A percentile compares a stretch with the other conserved stretches of the same genome.
phyloP scores from a whole-genome alignment of 352 stramenopile species.

The Phytophthora boehmeriae region DNA sequence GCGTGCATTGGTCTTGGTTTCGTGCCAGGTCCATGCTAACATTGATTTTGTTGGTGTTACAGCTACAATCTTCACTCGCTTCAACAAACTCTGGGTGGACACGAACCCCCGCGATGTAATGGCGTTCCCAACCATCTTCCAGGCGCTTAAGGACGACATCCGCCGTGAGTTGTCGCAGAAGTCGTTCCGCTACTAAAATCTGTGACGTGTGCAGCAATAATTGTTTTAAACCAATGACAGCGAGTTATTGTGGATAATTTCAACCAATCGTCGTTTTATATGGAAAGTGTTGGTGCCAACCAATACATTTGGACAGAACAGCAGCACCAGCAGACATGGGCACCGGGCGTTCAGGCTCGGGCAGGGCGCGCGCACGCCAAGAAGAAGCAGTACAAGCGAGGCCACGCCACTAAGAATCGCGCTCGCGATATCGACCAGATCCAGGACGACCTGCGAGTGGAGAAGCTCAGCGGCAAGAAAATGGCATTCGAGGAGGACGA shows the following conservation, averaged over 20 bases:
- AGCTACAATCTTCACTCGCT: slow-evolving; percentile 82
- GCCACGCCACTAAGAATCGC: slow-evolving; percentile 83
- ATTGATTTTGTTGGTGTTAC: slow-evolving; percentile 8
- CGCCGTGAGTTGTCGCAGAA: slow-evolving; percentile 54
- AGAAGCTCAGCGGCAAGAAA: slow-evolving; percentile 60
- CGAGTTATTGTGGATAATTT: not conserved
- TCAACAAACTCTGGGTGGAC: slow-evolving; percentile 86
- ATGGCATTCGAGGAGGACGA: slow-evolving; percentile 84
- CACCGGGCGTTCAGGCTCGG: slow-evolving; percentile 48
- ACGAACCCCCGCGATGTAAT: slow-evolving; percentile 85
- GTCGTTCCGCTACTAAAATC: slow-evolving; percentile 68
- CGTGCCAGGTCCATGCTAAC: not conserved
- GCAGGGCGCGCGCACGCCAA: slow-evolving; percentile 78
- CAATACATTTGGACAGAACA: slow-evolving; percentile 6
- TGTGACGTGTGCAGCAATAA: slow-evolving; percentile 25
- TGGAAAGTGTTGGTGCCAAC: not conserved
- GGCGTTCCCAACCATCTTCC: slow-evolving; percentile 85
- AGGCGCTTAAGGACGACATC: slow-evolving; percentile 77
- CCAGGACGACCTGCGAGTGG: slow-evolving; percentile 80
- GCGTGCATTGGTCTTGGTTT: slow-evolving; percentile 11
- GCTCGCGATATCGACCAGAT: slow-evolving; percentile 87
- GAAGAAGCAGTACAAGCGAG: slow-evolving; percentile 89
- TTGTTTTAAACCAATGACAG: slow-evolving; percentile 28
- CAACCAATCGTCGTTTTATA: slow-evolving; percentile 2
- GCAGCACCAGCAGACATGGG: slow-evolving; percentile 25